phyloP scores from a whole-genome alignment of 2,329 filamentous ascomycete species.

The Domatiomyces globalis region DNA sequence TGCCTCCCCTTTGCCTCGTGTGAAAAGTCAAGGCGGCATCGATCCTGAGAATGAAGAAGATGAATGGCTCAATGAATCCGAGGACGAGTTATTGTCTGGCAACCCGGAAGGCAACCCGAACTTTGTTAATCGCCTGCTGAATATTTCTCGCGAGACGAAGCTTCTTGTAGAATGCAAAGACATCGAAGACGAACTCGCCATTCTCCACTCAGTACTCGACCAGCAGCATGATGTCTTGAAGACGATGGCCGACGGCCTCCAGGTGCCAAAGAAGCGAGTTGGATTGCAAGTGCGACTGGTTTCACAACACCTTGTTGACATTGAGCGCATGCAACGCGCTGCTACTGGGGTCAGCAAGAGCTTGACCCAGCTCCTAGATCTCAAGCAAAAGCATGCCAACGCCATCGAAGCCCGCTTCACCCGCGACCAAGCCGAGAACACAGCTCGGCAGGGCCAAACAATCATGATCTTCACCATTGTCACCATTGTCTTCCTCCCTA shows the following conservation, averaged over 20 bases:
- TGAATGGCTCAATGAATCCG: constrained; percentile 9
- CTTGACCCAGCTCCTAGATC: constrained; percentile 48
- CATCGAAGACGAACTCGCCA: constrained; percentile 53
- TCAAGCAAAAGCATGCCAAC: constrained; percentile 57
- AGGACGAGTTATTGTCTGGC: background rate
- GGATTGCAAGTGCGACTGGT: constrained; percentile 39
- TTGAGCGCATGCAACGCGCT: constrained; percentile 51
- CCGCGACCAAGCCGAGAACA: constrained; percentile 46
- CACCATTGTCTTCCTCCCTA: constrained; percentile 43
- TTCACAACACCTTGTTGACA: constrained; percentile 44
- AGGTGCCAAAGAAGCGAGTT: constrained; percentile 4
- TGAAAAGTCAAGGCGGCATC: background rate
- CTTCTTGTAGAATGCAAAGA: constrained; percentile 52
- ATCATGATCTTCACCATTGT: constrained; percentile 48
- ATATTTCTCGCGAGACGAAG: constrained; percentile 43
- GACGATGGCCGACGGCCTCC: constrained; percentile 34
- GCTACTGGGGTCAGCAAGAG: constrained; percentile 46
- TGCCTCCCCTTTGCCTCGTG: background rate
- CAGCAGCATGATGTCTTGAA: constrained; percentile 35
- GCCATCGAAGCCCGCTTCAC: constrained; percentile 41
- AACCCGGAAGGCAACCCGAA: constrained; percentile 11
- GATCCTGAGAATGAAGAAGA: constrained; percentile 3
- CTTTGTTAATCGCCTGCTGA: constrained; percentile 42
- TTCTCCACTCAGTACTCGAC: constrained; percentile 41
- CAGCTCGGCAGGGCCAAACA: constrained; percentile 42